Base-by-base conservation (phyloP, 257 asterid species). In the Agastache rugosa region DNA sequence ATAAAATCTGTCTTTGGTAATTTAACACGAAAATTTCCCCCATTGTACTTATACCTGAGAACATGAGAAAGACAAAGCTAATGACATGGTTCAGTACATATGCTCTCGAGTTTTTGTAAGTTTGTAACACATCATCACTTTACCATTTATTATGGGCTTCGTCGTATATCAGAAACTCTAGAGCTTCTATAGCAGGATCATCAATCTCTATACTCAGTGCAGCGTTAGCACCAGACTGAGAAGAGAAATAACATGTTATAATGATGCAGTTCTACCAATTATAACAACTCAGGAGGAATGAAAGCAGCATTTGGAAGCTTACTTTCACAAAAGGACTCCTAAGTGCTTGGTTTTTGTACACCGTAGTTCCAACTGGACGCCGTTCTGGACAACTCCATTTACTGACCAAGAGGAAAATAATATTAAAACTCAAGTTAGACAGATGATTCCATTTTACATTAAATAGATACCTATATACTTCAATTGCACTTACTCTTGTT, bases 61-160 rank as follows among this genome's bases (percentile, higher is more conserved):
- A 50, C 67, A 66, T 63, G 65, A 73, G 82, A 63, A 71, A 58
- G 48, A 37, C 58, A 69, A 44, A 37, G 51, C 62, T 65, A 62
- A 67, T 34, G 64, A 63, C 63, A 63, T 17, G 60, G 11, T 61
- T 66, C 78, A 76, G 78, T 31, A 58, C 45, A 76, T 35, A 55
- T 44, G 42, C 67, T 29, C 41, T n/a, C 44, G 63, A 73, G 14
- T 37, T 67, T 60, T n/a, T n/a, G n/a, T n/a, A n/a, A n/a, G n/a
- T n/a, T n/a, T 54, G n/a, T 20, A 63, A 20, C 35, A 60, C 31
- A 45, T 73, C 48, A 34, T 39, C 53, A 27, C 61, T 47, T 82
- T 85, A 92, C 99, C 98, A 95, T 89, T 82, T 95, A 85, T 92
- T 86, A 56, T 69, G 85, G 81, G 91, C 86, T 88, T 89, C 96